These are phyloP conservation scores for Penicillium soppii DNA, from an alignment of 495 filamentous ascomycete species.

Conservation along the genomic window DNA sequence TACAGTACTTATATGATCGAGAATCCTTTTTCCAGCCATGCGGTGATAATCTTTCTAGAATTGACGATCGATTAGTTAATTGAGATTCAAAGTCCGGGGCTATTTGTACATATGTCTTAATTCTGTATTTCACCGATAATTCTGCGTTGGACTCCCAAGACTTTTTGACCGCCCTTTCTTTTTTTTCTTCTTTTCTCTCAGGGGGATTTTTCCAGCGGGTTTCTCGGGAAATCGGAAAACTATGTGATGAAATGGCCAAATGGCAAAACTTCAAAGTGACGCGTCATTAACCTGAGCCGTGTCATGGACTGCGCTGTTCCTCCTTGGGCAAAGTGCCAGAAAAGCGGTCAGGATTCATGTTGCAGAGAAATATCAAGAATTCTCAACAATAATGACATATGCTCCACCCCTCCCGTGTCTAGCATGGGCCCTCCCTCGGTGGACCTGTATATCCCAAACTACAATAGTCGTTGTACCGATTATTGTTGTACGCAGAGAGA, in stretches of 20 bases:
- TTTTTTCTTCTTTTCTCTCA: neutral
- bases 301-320: slow-evolving; percentile 9
- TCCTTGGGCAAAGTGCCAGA: slow-evolving; percentile 1
- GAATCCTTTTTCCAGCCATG: neutral
- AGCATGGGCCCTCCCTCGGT: slow-evolving; percentile 17
- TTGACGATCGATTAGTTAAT: neutral
- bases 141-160: neutral
- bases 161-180: slow-evolving; percentile 19
- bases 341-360: slow-evolving; percentile 21
- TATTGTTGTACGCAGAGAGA: neutral
- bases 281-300: slow-evolving; percentile 22
- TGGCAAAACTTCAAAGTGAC: slow-evolving; percentile 7
- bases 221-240: slow-evolving; percentile 20
- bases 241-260: neutral
- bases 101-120: too few relatives aligned
- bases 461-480: neutral
- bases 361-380: too few relatives aligned
- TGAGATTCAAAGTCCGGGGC: slow-evolving; percentile 4
- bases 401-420: slow-evolving; percentile 20
- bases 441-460: neutral
- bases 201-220: slow-evolving; percentile 24
- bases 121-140: slow-evolving; percentile 11
- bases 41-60: neutral
- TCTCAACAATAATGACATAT: neutral
- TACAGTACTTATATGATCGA: neutral